These are phyloP conservation scores for Vigna hirtella DNA, from an alignment of 306 rosid species.

Conservation along the genomic window DNA sequence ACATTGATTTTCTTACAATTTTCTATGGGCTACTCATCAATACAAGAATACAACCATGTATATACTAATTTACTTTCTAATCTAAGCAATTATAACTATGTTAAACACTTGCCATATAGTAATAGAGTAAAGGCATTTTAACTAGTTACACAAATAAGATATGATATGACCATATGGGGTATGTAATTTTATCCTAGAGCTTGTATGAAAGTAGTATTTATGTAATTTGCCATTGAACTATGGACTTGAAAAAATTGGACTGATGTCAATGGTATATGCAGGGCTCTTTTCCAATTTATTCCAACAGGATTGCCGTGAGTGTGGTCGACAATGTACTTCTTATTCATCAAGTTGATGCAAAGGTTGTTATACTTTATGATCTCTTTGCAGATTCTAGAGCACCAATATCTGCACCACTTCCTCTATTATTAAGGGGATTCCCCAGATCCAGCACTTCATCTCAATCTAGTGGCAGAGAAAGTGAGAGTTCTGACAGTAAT, in stretches of 20 bases:
- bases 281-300: slow-evolving; percentile 98
- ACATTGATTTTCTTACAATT: background rate
- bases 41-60: background rate
- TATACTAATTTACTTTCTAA: background rate
- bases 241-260: slow-evolving; percentile 21
- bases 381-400: slow-evolving; percentile 87
- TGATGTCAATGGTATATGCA: slow-evolving; percentile 58
- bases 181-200: slow-evolving; percentile 29
- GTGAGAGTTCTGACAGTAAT: slow-evolving; percentile 59
- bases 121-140: slow-evolving; percentile 21
- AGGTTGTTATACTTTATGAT: slow-evolving; percentile 94
- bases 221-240: slow-evolving; percentile 28
- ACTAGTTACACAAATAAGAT: slow-evolving; percentile 26
- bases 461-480: slow-evolving; percentile 67
- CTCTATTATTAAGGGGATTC: slow-evolving; percentile 82
- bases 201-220: slow-evolving; percentile 35
- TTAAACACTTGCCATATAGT: background rate
- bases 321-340: slow-evolving; percentile 93
- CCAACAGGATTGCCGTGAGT: slow-evolving; percentile 85
- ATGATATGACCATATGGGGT: background rate
- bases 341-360: slow-evolving; percentile 96
- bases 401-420: slow-evolving; percentile 97
- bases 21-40: background rate
- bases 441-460: slow-evolving; percentile 64
- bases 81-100: background rate